Base-by-base conservation (phyloP, 2,329 filamentous ascomycete genomes). In the Amylocarpus encephaloides region DNA sequence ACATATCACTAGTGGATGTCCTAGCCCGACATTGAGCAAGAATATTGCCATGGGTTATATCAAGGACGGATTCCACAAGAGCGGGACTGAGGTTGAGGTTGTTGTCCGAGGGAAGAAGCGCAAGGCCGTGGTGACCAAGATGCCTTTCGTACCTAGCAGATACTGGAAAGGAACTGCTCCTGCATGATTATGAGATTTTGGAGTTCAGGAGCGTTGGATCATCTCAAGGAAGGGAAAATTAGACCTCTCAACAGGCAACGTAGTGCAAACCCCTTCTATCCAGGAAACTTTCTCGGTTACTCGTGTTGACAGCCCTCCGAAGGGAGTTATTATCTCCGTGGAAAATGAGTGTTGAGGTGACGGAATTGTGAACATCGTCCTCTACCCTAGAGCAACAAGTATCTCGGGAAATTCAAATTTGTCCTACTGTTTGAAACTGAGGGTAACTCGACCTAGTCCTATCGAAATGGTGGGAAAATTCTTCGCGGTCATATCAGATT, bases 1-100 rank as follows among this genome's bases (percentile, higher is more conserved):
- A 12, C 77, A 74, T 33, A 76, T 98, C 55, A 98, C 93, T 5
- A 95, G 88, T 60, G 93, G 93, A 13, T 88, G 89, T 58, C 93
- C 93, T 0, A 91, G 86, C 65, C 93, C 93, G 2, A 88, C 85
- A 0, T 72, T 96, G 43, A 83, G 84, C 57, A 86, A 86, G 74
- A 96, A 97, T 68, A 92, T 98, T 55, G 90, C 92, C 50, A 98
- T 98, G 93, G 93, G 79, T 0, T 87, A 87, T 63, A 75, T 88
- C 58, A 81, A 81, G 66, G 75, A 80, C 58, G 83, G 82, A 0
- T 68, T 80, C 62, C 82, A 88, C 61, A 87, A 86, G 69, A 73
- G 77, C 42, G 85, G 83, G 0, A 87, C 84, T 0, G 77, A 85
- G 58, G 73, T 88, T 0, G 72, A 76, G 9, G 78, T 87, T 6